phyloP scores from a whole-genome alignment of 116 monocot genomes.

The Iris pallida region DNA sequence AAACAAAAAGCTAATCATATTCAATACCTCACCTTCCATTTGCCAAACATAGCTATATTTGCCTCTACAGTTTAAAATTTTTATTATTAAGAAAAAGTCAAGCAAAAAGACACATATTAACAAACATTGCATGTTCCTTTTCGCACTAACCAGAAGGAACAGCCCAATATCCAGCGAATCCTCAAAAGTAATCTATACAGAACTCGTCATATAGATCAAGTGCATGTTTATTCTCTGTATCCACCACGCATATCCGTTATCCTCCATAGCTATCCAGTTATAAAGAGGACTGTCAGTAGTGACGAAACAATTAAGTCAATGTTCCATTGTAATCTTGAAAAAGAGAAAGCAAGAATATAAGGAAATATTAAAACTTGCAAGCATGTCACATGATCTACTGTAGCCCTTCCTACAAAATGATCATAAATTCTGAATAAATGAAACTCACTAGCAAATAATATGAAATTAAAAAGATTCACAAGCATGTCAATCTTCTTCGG shows the following conservation, averaged over 20 bases:
- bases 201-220: slow-evolving; percentile 90
- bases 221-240: slow-evolving; percentile 82
- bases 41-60: slow-evolving; percentile 66
- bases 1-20: slow-evolving; percentile 1
- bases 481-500: too few relatives aligned
- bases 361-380: not conserved
- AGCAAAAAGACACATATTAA: not conserved
- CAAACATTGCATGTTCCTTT: not conserved
- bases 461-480: too few relatives aligned
- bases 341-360: not conserved
- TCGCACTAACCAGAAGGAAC: slow-evolving; percentile 66
- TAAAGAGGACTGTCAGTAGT: slow-evolving; percentile 67
- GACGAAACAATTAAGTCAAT: not conserved
- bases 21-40: slow-evolving; percentile 58
- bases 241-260: slow-evolving; percentile 88
- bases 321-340: not conserved
- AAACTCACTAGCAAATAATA: too few relatives aligned
- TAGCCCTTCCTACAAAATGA: not conserved
- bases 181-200: slow-evolving; percentile 94
- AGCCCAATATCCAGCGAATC: slow-evolving; percentile 90
- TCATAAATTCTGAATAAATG: not conserved
- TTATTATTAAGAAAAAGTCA: not conserved
- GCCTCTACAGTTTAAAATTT: slow-evolving; percentile 49
- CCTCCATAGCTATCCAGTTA: slow-evolving; percentile 94
- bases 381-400: not conserved